Evolutionary conservation across 2,329 filamentous ascomycete species (phyloP).

Genomic region (Ceratocystis alfenasii): DNA sequence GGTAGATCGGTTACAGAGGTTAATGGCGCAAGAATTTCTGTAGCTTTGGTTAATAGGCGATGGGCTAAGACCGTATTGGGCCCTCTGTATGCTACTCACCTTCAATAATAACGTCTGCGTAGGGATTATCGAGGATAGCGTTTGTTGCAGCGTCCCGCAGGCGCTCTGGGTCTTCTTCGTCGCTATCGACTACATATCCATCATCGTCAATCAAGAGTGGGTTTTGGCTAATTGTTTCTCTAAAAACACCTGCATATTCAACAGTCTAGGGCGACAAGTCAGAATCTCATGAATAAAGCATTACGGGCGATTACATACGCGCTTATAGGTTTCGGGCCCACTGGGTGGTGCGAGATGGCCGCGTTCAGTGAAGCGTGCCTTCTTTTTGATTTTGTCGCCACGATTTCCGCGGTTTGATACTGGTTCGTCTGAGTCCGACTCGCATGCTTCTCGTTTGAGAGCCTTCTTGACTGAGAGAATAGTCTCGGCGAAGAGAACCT

Average conservation of each 20-base stretch:
- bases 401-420: slow-evolving; percentile 60
- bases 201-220: slow-evolving; percentile 63
- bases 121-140: slow-evolving; percentile 62
- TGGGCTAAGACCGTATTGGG: not conserved
- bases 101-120: slow-evolving; percentile 58
- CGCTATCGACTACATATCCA: slow-evolving; percentile 62
- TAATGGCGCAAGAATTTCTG: slow-evolving; percentile 63
- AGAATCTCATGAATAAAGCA: not conserved
- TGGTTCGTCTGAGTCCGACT: slow-evolving; percentile 65
- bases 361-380: slow-evolving; percentile 57
- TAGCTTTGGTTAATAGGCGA: slow-evolving; percentile 23
- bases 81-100: slow-evolving; percentile 38
- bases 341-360: slow-evolving; percentile 56
- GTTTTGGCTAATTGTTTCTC: slow-evolving; percentile 63
- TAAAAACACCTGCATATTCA: slow-evolving; percentile 60
- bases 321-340: slow-evolving; percentile 57
- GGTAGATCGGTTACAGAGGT: slow-evolving; percentile 63
- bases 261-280: slow-evolving; percentile 42
- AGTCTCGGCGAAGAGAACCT: slow-evolving; percentile 53
- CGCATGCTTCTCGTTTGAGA: slow-evolving; percentile 52
- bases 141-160: slow-evolving; percentile 48
- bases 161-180: slow-evolving; percentile 56
- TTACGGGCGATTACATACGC: slow-evolving; percentile 37
- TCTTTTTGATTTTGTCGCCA: slow-evolving; percentile 67
- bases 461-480: slow-evolving; percentile 58